Evolutionary conservation across 202 grass and related monocot species (phyloP).

Genomic region (Cymbopogon flexuosus): DNA sequence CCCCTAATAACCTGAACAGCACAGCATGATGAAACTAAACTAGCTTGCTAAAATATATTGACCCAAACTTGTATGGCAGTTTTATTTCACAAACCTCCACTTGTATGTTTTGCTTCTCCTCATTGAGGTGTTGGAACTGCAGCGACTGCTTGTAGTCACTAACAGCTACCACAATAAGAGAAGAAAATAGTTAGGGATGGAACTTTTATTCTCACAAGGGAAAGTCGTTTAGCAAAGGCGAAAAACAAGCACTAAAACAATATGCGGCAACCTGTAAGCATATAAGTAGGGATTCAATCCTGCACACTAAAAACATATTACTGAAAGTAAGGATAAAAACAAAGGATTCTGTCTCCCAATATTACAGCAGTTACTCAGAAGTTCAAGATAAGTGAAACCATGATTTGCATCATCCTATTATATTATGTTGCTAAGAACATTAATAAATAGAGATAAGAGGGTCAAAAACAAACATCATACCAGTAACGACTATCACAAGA

Average conservation of each 20-base stretch:
- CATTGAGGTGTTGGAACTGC: slow-evolving; percentile 87
- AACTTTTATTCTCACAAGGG: slow-evolving; percentile 18
- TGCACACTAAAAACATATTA: neutral
- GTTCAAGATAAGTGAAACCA: slow-evolving; percentile 11
- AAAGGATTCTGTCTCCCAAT: neutral
- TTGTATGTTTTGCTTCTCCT: slow-evolving; percentile 94
- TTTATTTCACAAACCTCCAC: slow-evolving; percentile 61
- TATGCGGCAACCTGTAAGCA: neutral
- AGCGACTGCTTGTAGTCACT: slow-evolving; percentile 93
- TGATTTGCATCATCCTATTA: slow-evolving; percentile 13
- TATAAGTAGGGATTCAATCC: neutral
- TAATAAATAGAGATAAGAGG: neutral
- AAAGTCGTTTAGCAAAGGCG: neutral
- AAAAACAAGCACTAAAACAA: neutral
- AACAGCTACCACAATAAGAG: slow-evolving; percentile 53
- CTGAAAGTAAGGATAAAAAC: neutral
- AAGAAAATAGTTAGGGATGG: slow-evolving; percentile 25
- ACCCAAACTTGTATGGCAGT: neutral
- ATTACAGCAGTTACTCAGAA: neutral
- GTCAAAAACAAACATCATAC: slow-evolving; percentile 46
- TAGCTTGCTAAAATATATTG: slow-evolving; percentile 15
- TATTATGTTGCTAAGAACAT: slow-evolving; percentile 6
- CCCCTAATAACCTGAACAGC: slow-evolving; percentile 76
- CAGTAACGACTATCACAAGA: slow-evolving; percentile 95
- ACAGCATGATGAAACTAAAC: slow-evolving; percentile 7